Conservation (phyloP, 2,329 filamentous ascomycete species). For the Fusarium chlamydosporum region DNA sequence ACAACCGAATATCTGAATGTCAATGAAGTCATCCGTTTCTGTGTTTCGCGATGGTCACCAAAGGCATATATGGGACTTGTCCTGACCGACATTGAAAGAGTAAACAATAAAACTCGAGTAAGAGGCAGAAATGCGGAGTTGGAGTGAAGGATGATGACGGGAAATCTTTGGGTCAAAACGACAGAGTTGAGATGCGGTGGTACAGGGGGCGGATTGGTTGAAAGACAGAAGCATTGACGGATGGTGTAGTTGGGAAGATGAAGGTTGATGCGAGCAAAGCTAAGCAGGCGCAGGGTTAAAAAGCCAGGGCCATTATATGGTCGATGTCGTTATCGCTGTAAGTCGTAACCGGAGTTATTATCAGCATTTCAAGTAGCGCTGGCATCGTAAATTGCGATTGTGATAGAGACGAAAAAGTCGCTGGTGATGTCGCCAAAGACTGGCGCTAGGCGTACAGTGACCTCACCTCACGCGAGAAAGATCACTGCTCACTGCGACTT, state of each 20-base stretch:
- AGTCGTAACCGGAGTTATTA: constrained; percentile 28
- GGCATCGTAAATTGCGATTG: constrained; percentile 22
- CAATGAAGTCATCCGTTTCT: constrained; percentile 9
- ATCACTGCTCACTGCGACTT: constrained; percentile 14
- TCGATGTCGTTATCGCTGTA: constrained; percentile 36
- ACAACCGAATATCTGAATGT: not conserved
- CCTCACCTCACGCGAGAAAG: constrained; percentile 20
- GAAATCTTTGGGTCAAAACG: constrained; percentile 30
- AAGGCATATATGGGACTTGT: constrained; percentile 1
- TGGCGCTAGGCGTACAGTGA: constrained; percentile 2
- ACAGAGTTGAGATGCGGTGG: constrained; percentile 29
- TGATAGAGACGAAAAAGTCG: constrained; percentile 9
- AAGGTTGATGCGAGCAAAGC: constrained; percentile 42
- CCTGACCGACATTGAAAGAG: constrained; percentile 15
- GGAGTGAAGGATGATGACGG: constrained; percentile 23
- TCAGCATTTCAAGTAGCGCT: constrained; percentile 19
- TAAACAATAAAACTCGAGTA: constrained; percentile 14
- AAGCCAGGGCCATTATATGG: constrained; percentile 38
- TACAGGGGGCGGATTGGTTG: constrained; percentile 39
- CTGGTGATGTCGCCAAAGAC: constrained; percentile 1
- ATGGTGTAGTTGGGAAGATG: constrained; percentile 24
- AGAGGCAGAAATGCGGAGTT: constrained; percentile 26
- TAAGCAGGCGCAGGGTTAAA: constrained; percentile 26
- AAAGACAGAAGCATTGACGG: constrained; percentile 17
- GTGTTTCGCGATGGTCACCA: constrained; percentile 1